Evolutionary conservation across 768 basidiomycete species (phyloP).

Genomic region (Russula foetens): DNA sequence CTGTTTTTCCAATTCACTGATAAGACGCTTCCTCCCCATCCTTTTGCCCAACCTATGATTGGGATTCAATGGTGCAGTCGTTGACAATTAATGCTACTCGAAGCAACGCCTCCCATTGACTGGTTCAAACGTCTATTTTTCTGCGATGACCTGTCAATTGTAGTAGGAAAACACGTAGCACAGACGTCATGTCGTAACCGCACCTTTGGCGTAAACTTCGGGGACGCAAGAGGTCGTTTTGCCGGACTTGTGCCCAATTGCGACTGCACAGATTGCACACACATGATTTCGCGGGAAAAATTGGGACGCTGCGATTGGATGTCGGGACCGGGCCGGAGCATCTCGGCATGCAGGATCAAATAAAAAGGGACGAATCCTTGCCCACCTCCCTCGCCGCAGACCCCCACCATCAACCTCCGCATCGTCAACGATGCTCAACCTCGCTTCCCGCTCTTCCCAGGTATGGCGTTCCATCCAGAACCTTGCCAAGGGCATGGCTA

Average conservation of each 20-base stretch:
- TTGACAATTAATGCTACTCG: too few relatives aligned
- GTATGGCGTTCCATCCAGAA: conserved; percentile 20
- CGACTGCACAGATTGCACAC: background rate
- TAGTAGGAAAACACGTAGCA: too few relatives aligned
- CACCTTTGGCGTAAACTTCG: too few relatives aligned
- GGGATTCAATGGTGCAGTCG: too few relatives aligned
- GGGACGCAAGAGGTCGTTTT: background rate
- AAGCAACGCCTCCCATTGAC: too few relatives aligned
- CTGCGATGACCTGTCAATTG: too few relatives aligned
- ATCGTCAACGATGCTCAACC: conserved; percentile 19
- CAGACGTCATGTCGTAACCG: too few relatives aligned
- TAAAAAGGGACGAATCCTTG: background rate
- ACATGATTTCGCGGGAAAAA: background rate
- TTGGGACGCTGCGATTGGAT: conserved; percentile 2
- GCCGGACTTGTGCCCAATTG: too few relatives aligned
- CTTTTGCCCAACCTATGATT: too few relatives aligned
- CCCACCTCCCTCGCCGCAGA: background rate
- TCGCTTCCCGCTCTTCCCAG: conserved; percentile 16
- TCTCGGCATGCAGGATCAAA: background rate
- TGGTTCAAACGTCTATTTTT: too few relatives aligned
- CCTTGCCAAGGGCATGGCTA: conserved; percentile 57
- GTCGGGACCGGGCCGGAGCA: conserved; percentile 10
- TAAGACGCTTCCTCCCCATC: too few relatives aligned
- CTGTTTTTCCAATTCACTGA: too few relatives aligned
- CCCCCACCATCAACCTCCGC: conserved; percentile 11